These are phyloP conservation scores for Ceratobasidium theobromae DNA, from an alignment of 1,284 basidiomycete genomes.

Conservation along the genomic window DNA sequence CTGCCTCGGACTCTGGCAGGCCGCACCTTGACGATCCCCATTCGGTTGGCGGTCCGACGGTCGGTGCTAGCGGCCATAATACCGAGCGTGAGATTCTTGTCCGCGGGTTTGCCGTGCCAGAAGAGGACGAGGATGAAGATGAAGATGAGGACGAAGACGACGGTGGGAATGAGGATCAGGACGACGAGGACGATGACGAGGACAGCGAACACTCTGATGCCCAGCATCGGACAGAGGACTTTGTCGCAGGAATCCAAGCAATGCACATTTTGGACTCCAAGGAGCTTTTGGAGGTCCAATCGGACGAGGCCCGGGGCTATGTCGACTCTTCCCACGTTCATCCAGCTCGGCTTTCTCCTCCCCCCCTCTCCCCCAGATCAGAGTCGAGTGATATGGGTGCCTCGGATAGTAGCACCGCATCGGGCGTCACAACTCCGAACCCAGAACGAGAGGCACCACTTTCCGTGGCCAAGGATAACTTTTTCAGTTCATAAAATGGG, in stretches of 20 bases:
- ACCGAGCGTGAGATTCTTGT: conserved; percentile 29
- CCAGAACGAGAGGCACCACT: background rate
- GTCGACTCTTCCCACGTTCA: conserved; percentile 5
- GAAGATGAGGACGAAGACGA: background rate
- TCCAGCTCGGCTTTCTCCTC: conserved; percentile 11
- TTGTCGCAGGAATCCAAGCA: conserved; percentile 23
- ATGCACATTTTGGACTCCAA: background rate
- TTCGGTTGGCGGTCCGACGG: conserved; percentile 17
- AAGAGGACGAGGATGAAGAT: conserved; percentile 5
- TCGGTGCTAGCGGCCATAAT: conserved; percentile 21
- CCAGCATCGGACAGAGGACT: conserved; percentile 25
- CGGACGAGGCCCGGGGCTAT: background rate
- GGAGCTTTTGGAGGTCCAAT: too few relatives aligned
- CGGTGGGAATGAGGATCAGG: background rate
- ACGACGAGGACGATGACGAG: conserved; percentile 9
- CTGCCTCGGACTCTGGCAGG: conserved; percentile 14
- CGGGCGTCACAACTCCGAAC: background rate
- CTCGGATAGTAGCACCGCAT: background rate
- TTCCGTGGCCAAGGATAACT: background rate
- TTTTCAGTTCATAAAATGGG: too few relatives aligned
- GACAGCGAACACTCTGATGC: too few relatives aligned
- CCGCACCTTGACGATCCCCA: background rate
- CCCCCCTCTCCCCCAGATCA: conserved; percentile 13
- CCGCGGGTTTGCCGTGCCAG: conserved; percentile 27
- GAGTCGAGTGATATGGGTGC: conserved; percentile 3